These are phyloP conservation scores for Cicer cuneatum DNA, from an alignment of 306 rosid genomes.

Conservation along the genomic window DNA sequence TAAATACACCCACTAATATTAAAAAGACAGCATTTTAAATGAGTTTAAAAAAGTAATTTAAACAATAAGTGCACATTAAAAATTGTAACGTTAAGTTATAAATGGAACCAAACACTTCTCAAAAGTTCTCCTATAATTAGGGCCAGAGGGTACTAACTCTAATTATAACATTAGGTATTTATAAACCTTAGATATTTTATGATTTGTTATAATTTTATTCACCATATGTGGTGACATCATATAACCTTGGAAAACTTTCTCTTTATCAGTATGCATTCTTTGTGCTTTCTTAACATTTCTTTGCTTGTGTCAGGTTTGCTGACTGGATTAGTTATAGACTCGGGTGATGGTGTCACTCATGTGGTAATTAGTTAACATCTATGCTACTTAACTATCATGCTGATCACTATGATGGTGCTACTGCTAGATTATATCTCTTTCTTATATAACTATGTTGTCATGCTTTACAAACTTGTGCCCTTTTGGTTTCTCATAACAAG, in stretches of 20 bases:
- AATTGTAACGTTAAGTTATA: no score
- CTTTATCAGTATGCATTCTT: constrained; percentile 23
- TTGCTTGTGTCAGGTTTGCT: constrained; percentile 75
- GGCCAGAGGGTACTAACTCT: not conserved
- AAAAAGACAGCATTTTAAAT: no score
- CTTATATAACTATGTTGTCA: constrained; percentile 1
- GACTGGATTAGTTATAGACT: constrained; percentile 96
- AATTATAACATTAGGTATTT: not conserved
- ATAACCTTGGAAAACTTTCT: constrained; percentile 2
- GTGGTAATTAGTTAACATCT: constrained; percentile 78
- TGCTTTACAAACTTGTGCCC: not conserved
- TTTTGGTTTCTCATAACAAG: constrained; percentile 19
- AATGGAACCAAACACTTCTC: no score
- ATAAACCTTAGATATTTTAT: constrained; percentile 27
- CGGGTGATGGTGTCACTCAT: constrained; percentile 99
- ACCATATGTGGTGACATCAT: not conserved
- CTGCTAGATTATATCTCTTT: constrained; percentile 32
- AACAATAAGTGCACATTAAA: no score
- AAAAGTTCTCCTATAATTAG: no score
- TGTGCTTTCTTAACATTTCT: constrained; percentile 38
- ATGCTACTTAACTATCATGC: constrained; percentile 22
- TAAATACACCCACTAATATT: no score
- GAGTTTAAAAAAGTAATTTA: no score
- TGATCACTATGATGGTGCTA: constrained; percentile 18
- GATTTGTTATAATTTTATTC: constrained; percentile 5